Evolutionary conservation across 176 grass and related monocot genomes (phyloP).

Genomic region (Cenchrus purpureus): DNA sequence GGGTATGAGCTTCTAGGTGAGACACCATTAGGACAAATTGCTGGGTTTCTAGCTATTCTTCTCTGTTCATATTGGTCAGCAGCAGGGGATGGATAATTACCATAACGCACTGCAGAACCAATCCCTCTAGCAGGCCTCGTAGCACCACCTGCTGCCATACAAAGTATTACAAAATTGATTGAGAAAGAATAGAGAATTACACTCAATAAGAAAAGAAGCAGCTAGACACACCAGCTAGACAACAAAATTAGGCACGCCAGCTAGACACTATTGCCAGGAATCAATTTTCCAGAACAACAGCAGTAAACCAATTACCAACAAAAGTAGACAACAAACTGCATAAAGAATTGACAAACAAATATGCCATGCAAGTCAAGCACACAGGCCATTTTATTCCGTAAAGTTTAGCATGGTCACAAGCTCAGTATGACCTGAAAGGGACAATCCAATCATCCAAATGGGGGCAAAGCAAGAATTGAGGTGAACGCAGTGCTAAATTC

Average conservation of each 20-base stretch:
- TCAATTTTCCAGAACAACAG: background rate
- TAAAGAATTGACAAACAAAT: background rate
- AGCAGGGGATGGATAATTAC: slow-evolving; percentile 33
- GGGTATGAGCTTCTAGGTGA: slow-evolving; percentile 54
- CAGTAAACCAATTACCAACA: background rate
- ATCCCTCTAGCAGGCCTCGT: slow-evolving; percentile 50
- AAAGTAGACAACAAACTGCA: background rate
- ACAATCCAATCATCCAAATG: background rate
- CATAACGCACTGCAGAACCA: slow-evolving; percentile 41
- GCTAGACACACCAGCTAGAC: background rate
- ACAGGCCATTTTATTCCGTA: background rate
- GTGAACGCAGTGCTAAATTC: background rate
- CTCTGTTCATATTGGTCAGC: slow-evolving; percentile 55
- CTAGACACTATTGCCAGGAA: background rate
- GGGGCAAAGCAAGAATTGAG: background rate
- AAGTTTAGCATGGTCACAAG: background rate
- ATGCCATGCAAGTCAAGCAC: background rate
- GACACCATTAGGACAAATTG: slow-evolving; percentile 25
- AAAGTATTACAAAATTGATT: background rate
- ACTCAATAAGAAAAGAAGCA: background rate
- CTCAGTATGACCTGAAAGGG: background rate
- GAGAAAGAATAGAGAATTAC: too few species aligned
- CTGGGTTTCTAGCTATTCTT: slow-evolving; percentile 44
- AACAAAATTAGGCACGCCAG: background rate
- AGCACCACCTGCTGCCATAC: slow-evolving; percentile 29